phyloP scores from a whole-genome alignment of 192 early-diverging fungal genomes.

The Blastocladiella britannica region DNA sequence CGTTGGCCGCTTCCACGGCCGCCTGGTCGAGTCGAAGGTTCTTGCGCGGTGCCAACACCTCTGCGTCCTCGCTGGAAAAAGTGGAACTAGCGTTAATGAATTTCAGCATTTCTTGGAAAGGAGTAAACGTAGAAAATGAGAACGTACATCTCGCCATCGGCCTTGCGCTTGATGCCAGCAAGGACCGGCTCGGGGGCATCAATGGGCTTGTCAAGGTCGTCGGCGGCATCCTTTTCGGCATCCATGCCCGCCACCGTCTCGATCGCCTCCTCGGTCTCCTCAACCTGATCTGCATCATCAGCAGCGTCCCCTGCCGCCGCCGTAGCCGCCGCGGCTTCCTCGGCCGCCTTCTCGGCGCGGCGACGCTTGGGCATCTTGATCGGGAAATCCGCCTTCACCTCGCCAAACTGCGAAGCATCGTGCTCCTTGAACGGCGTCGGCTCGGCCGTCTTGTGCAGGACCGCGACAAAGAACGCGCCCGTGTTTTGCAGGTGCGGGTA shows the following conservation, averaged over 20 bases:
- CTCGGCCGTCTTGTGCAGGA: slow-evolving; percentile 72
- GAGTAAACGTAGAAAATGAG: too few relatives aligned
- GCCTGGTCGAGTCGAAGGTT: slow-evolving; percentile 6
- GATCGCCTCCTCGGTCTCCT: slow-evolving; percentile 5
- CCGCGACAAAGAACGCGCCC: slow-evolving; percentile 96
- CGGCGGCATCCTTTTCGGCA: slow-evolving; percentile 8
- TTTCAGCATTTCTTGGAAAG: slow-evolving; percentile 7
- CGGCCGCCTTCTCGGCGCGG: background rate
- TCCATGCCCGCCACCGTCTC: background rate
- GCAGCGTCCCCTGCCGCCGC: slow-evolving; percentile 3
- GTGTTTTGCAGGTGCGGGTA: slow-evolving; percentile 89
- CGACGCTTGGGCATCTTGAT: background rate
- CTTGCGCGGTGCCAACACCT: slow-evolving; percentile 6
- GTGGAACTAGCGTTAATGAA: background rate
- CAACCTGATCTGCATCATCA: slow-evolving; percentile 1
- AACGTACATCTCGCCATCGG: slow-evolving; percentile 1
- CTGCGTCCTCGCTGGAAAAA: slow-evolving; percentile 9
- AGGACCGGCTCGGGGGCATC: slow-evolving; percentile 2
- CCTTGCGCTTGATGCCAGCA: slow-evolving; percentile 1
- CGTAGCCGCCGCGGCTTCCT: slow-evolving; percentile 1
- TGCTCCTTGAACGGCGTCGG: slow-evolving; percentile 24
- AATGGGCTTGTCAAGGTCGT: slow-evolving; percentile 10
- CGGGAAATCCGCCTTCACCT: slow-evolving; percentile 11
- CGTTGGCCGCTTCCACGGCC: slow-evolving; percentile 3
- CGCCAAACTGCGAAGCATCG: slow-evolving; percentile 10